Conservation (phyloP, 2,329 filamentous ascomycete species). For the Fusarium heterosporum region DNA sequence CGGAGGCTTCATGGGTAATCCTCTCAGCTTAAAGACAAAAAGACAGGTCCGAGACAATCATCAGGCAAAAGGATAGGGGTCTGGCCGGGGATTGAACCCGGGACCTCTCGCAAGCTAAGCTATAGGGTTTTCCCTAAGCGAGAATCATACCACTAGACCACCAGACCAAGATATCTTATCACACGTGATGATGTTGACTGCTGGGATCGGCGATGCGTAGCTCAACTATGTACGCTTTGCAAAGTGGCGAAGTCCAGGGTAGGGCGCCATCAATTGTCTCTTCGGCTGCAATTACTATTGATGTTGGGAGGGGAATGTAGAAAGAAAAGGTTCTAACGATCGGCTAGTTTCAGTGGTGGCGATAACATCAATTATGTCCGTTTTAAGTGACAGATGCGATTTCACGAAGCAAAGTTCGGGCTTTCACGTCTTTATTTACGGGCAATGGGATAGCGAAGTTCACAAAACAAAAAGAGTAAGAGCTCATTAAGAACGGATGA, state of each 20-base stretch:
- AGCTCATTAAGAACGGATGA: too few species aligned
- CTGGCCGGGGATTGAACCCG: conserved; percentile 61
- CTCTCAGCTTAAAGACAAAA: too few species aligned
- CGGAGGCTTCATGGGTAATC: too few species aligned
- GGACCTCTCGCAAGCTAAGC: conserved; percentile 57
- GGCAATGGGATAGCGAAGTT: too few species aligned
- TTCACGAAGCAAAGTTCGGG: fast-evolving
- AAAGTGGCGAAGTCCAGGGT: not conserved
- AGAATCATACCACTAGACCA: conserved; percentile 79
- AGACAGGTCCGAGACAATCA: too few species aligned
- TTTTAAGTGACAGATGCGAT: conserved; percentile 43
- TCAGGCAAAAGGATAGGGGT: conserved; percentile 45
- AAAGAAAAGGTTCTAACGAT: conserved; percentile 58
- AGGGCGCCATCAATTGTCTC: not conserved
- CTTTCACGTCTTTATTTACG: too few species aligned
- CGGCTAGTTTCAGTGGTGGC: conserved; percentile 71
- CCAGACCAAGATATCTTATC: conserved; percentile 50
- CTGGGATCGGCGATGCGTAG: not conserved
- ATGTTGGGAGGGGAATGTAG: too few species aligned
- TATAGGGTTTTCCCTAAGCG: conserved; percentile 68
- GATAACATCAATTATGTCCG: too few species aligned
- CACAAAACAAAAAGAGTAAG: too few species aligned
- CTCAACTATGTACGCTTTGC: not conserved
- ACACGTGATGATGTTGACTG: not conserved
- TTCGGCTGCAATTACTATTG: too few species aligned